Conservation (phyloP, 1,139 yeast genomes). For the Kluyveromyces marxianus region DNA sequence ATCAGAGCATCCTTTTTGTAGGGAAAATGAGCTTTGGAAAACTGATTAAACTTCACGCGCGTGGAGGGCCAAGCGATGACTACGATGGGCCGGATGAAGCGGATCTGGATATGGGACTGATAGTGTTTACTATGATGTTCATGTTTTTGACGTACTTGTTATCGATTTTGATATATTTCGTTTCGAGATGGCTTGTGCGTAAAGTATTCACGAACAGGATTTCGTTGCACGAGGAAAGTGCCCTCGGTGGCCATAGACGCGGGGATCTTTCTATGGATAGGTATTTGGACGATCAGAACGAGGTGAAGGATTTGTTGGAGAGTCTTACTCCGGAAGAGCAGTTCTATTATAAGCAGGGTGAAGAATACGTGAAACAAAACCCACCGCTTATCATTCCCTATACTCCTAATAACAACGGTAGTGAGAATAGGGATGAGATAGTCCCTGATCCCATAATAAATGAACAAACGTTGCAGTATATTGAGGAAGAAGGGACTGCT, state of each 20-base stretch:
- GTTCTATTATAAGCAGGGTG: slow-evolving; percentile 62
- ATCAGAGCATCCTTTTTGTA: no score
- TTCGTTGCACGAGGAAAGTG: slow-evolving; percentile 12
- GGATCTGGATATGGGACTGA: slow-evolving; percentile 19
- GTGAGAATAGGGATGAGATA: slow-evolving; percentile 36
- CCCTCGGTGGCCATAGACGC: slow-evolving; percentile 1
- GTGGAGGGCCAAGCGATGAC: not conserved
- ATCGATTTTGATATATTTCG: slow-evolving; percentile 18
- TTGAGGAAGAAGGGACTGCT: slow-evolving; percentile 85
- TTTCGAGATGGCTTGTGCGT: slow-evolving; percentile 16
- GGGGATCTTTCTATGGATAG: slow-evolving; percentile 36
- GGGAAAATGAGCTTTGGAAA: no score
- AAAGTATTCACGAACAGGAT: slow-evolving; percentile 15
- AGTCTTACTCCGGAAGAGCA: slow-evolving; percentile 66
- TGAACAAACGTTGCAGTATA: slow-evolving; percentile 39
- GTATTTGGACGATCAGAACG: slow-evolving; percentile 56
- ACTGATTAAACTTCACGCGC: no score
- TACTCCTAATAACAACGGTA: slow-evolving; percentile 18
- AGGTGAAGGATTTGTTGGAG: slow-evolving; percentile 55
- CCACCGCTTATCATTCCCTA: slow-evolving; percentile 47
- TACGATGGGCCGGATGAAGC: not conserved
- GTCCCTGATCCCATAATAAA: slow-evolving; percentile 39
- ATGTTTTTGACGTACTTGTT: slow-evolving; percentile 20
- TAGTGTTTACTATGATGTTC: slow-evolving; percentile 21
- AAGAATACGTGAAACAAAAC: slow-evolving; percentile 42